A percentile compares a stretch with the other conserved stretches of the same genome.
phyloP scores from a whole-genome alignment of 2,329 filamentous ascomycete genomes.

The Diaporthe nobilis region DNA sequence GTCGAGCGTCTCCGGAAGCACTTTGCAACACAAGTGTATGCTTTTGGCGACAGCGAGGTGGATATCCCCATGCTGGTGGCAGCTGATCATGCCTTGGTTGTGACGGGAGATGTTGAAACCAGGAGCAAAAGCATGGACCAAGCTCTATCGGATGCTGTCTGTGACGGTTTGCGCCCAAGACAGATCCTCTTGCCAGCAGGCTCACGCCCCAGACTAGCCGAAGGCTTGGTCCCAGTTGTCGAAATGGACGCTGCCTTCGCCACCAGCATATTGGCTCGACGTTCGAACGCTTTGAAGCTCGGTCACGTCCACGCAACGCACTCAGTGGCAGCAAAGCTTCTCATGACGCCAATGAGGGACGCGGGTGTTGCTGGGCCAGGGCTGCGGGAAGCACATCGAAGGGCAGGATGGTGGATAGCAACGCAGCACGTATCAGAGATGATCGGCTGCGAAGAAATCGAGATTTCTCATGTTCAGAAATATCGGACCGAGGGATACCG shows the following conservation, averaged over 20 bases:
- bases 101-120: slow-evolving; percentile 62
- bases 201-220: slow-evolving; percentile 58
- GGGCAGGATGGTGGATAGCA: slow-evolving; percentile 68
- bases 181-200: slow-evolving; percentile 63
- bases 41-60: slow-evolving; percentile 25
- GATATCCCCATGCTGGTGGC: slow-evolving; percentile 36
- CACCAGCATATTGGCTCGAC: slow-evolving; percentile 40
- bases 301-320: slow-evolving; percentile 17
- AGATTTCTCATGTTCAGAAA: slow-evolving; percentile 67
- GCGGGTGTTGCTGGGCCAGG: slow-evolving; percentile 58
- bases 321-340: slow-evolving; percentile 60
- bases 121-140: slow-evolving; percentile 69
- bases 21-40: slow-evolving; percentile 11
- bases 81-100: slow-evolving; percentile 68
- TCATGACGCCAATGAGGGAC: slow-evolving; percentile 69
- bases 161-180: slow-evolving; percentile 55
- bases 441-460: slow-evolving; percentile 64
- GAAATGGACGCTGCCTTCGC: slow-evolving; percentile 50
- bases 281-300: neutral
- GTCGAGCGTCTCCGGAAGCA: slow-evolving; percentile 15
- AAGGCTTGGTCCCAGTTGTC: slow-evolving; percentile 57
- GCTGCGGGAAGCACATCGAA: slow-evolving; percentile 64
- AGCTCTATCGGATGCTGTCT: slow-evolving; percentile 58
- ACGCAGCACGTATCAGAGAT: slow-evolving; percentile 60
- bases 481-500: slow-evolving; percentile 59